Evolutionary conservation across 768 basidiomycete species (phyloP).

Genomic region (Trichaptum fuscoviolaceum): DNA sequence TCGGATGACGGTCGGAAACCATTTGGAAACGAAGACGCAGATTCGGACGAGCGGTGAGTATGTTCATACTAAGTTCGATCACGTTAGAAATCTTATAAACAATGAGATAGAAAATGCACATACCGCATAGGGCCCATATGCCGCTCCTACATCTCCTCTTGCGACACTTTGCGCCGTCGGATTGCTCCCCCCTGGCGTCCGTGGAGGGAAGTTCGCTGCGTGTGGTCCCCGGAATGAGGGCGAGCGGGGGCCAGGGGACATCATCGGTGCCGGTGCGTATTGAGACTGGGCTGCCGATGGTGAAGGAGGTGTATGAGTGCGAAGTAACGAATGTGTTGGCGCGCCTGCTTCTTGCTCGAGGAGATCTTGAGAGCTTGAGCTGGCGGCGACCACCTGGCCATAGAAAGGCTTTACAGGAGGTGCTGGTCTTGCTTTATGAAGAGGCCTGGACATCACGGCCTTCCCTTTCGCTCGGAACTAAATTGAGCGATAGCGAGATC

Average conservation of each 20-base stretch:
- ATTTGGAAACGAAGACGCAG: not conserved
- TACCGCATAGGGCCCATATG: not conserved
- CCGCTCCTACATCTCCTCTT: not conserved
- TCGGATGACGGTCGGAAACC: not conserved
- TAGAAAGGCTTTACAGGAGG: not conserved
- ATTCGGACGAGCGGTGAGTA: not conserved
- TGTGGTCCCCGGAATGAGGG: not conserved
- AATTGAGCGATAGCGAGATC: not conserved
- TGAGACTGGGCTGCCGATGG: not conserved
- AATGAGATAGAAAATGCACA: not conserved
- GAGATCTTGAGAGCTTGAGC: not conserved
- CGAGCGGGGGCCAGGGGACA: not conserved
- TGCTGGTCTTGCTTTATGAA: not conserved
- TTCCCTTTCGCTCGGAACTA: not conserved
- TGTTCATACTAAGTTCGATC: not conserved
- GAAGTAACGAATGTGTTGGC: not conserved
- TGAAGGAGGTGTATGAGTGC: not conserved
- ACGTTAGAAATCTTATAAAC: not conserved
- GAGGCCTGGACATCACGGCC: not conserved
- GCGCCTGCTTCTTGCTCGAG: not conserved
- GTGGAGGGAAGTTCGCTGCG: not conserved
- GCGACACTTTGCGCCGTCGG: not conserved
- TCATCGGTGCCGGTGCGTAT: not conserved
- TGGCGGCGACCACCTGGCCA: not conserved
- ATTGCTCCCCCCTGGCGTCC: not conserved